Evolutionary conservation across 2,329 filamentous ascomycete species (phyloP).

Genomic region (Curvularia verruculosa): DNA sequence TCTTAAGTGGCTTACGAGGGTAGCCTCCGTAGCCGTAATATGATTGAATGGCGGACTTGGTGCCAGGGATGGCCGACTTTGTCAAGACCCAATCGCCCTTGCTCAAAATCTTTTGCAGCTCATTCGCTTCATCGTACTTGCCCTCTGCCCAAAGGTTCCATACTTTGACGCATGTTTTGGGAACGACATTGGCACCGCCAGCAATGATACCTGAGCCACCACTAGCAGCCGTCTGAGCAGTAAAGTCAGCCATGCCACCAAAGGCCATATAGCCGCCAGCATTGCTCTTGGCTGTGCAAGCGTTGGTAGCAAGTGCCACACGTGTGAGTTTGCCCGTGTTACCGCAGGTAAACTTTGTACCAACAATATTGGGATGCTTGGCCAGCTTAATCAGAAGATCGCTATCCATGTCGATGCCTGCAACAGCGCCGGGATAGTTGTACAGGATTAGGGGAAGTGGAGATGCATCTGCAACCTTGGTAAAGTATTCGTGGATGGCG

Average conservation of each 20-base stretch:
- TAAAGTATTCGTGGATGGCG: conserved; percentile 75
- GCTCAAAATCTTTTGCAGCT: conserved; percentile 77
- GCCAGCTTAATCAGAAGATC: conserved; percentile 82
- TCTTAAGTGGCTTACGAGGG: conserved; percentile 74
- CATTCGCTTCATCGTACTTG: conserved; percentile 75
- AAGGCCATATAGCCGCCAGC: conserved; percentile 76
- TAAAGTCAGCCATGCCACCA: conserved; percentile 87
- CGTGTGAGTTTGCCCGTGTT: conserved; percentile 89
- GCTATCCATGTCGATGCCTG: conserved; percentile 88
- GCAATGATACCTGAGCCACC: conserved; percentile 86
- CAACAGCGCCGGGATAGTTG: conserved; percentile 88
- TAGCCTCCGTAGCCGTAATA: conserved; percentile 83
- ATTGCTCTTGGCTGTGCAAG: conserved; percentile 65
- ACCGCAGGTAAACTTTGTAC: conserved; percentile 90
- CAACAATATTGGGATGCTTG: conserved; percentile 81
- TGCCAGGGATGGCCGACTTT: conserved; percentile 83
- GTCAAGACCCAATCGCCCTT: conserved; percentile 83
- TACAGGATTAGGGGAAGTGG: conserved; percentile 83
- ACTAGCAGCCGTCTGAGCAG: conserved; percentile 77
- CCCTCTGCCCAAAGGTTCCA: conserved; percentile 78
- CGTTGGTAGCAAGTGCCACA: conserved; percentile 74
- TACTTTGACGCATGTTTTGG: conserved; percentile 78
- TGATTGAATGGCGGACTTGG: conserved; percentile 79
- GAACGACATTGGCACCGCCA: conserved; percentile 83
- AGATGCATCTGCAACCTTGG: conserved; percentile 73